Percentiles rank a stretch among this genome's conserved stretches.
phyloP scores from a whole-genome alignment of 305 asterid species.

The Lippia alba region DNA sequence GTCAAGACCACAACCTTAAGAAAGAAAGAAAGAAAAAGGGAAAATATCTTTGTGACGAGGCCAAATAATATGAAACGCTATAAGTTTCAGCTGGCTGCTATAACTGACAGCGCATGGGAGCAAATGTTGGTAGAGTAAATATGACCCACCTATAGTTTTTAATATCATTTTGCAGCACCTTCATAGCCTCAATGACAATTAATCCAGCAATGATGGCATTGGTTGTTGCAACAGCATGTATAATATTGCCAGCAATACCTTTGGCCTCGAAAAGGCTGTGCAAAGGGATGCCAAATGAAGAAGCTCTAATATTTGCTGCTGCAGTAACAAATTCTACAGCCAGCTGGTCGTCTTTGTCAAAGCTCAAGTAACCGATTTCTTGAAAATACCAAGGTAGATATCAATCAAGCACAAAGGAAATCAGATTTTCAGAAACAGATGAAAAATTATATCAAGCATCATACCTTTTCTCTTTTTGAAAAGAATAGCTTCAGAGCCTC shows the following conservation, averaged over 20 bases:
- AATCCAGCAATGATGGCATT: slow-evolving; percentile 96
- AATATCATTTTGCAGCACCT: slow-evolving; percentile 81
- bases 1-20: background rate
- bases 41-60: background rate
- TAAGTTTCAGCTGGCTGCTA: slow-evolving; percentile 4
- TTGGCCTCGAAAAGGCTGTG: slow-evolving; percentile 97
- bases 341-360: slow-evolving; percentile 97
- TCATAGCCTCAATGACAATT: slow-evolving; percentile 97
- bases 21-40: background rate
- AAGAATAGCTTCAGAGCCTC: slow-evolving; percentile 83
- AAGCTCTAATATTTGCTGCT: slow-evolving; percentile 96
- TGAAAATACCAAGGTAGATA: slow-evolving; percentile 34
- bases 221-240: slow-evolving; percentile 99
- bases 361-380: slow-evolving; percentile 92
- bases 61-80: background rate
- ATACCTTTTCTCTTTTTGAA: slow-evolving; percentile 73
- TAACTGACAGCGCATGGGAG: slow-evolving; percentile 17
- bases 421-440: slow-evolving; percentile 12
- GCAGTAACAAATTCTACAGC: slow-evolving; percentile 98
- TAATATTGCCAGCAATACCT: slow-evolving; percentile 98
- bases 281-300: slow-evolving; percentile 94
- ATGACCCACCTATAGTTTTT: slow-evolving; percentile 70
- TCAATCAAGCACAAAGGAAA: slow-evolving; percentile 31
- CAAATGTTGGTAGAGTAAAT: slow-evolving; percentile 27
- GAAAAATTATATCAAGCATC: slow-evolving; percentile 16